Base-by-base conservation (phyloP, 2,329 filamentous ascomycete genomes). In the Hypoxylon sp. region DNA sequence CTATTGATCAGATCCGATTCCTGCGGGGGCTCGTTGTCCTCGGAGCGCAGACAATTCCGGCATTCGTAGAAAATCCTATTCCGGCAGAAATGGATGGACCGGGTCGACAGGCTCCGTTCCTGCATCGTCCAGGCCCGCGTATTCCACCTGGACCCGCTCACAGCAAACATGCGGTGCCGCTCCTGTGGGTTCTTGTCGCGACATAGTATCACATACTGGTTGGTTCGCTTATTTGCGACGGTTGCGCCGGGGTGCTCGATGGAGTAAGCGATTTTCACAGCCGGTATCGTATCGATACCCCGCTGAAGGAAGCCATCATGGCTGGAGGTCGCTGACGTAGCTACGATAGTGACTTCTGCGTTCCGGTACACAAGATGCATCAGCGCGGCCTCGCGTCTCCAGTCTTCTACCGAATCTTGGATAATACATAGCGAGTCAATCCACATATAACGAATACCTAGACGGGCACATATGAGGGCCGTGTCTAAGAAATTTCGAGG, bases 121-220 rank as follows among this genome's bases (percentile, higher is more conserved):
- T 71, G 69, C 67, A 71, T 69, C 1, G 69, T 69, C 69, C 66
- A 70, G 0, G 51, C 66, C 25, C 69, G 56, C 3, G 66, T 70
- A 37, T 69, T 63, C 69, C 69, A 70, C 34, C 58, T 52, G 21
- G 68, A 67, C 2, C 63, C 55, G 27, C 60, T 65, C 2, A 69
- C 41, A 9, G 67, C 63, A 16, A 48, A 57, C 43, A 59, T 53
- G 21, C 66, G 63, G 29, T 57, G 57, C n/a, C 23, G 64, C 23
- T 63, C 61, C 25, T 47, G 11, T 29, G 21, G 21, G 23, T 47
- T 29, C 25, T 25, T 25, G 12, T 29, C 43, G 11, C 43, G 43
- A 47, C 43, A n/a, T 47, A 27, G 14, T n/a, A 47, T 47, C 43
- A 47, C 27, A 11, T 47, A 47, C 27, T 47, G 43, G 8, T 47